Evolutionary conservation across 768 basidiomycete species (phyloP), one percentile per base, ranked within the genome.

Genomic region (Asterophora lycoperdoides): DNA sequence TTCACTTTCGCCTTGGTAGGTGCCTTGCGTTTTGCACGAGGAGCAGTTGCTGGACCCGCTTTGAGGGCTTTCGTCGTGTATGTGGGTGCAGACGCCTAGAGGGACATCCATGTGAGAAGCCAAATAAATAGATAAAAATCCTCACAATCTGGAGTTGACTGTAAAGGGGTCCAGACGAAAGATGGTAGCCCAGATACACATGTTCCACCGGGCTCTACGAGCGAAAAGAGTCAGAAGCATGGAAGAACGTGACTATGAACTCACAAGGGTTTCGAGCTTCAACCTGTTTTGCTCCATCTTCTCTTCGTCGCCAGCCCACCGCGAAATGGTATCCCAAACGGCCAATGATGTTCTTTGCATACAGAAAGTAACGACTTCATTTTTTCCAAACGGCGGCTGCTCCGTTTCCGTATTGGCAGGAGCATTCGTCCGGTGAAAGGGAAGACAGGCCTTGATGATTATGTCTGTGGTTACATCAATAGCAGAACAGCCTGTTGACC

Each of bases 291-390:
- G 67, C 15, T 73, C 70, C 48, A 79, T 75, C 40, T 72, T 77
- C 20, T 77, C 72, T 49, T 76, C 69, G 15, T 77, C 71, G 11
- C 84, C 86, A 14, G 74, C 70, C 86, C 86, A 89, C 29, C 75
- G 68, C 28, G 68, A 65, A 34, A 89, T 62, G 0, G 76, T 73
- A 47, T 85, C 81, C 77, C 79, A 82, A 14, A 88, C 56, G 2
- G 68, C 60, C 14, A 68, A 61, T 7, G 76, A 71, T 1, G 77
- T 72, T 44, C 70, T 72, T 44, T 70, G 77, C 14, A 86, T 64
- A 20, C 69, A 69, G 37, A 86, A 73, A 2, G 70, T 69, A 3
- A 72, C 69, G 6, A 72, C 73, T 60, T 65, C 70, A 32, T 46
- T 42, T 13, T 11, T 14, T 19, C 45, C 14, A 18, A 23, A 9